These are phyloP conservation scores for Xylaria polymorpha DNA, from an alignment of 2,329 filamentous ascomycete species.

Conservation along the genomic window DNA sequence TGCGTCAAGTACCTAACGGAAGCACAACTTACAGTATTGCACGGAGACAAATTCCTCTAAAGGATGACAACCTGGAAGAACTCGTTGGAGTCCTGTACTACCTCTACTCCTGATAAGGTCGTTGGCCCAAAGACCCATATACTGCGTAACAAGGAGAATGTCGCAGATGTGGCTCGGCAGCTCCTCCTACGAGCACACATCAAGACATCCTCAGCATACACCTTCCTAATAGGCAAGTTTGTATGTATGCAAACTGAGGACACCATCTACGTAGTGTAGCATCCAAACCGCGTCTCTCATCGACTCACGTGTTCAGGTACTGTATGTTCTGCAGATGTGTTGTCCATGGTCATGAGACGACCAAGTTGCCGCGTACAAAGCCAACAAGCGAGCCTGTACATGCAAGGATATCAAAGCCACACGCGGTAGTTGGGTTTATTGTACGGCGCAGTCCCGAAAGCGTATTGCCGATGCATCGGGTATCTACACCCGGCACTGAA, in stretches of 20 bases:
- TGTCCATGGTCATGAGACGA: background rate
- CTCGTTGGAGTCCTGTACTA: background rate
- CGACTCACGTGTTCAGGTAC: background rate
- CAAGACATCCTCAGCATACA: background rate
- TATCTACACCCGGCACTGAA: background rate
- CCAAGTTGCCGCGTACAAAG: background rate
- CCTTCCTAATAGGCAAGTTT: slow-evolving; percentile 15
- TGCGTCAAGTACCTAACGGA: background rate
- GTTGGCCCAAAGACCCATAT: slow-evolving; percentile 1
- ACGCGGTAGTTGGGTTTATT: slow-evolving; percentile 9
- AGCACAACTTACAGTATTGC: background rate
- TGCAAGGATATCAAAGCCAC: slow-evolving; percentile 22
- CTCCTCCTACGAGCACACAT: slow-evolving; percentile 5
- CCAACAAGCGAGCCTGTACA: background rate
- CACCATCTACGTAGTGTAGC: background rate
- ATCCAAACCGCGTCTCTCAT: background rate
- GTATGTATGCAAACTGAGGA: no score
- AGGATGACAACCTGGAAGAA: background rate
- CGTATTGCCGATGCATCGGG: slow-evolving; percentile 22
- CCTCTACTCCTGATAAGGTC: background rate
- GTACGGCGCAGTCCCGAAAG: slow-evolving; percentile 27
- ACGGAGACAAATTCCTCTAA: background rate
- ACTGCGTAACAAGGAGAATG: slow-evolving; percentile 11
- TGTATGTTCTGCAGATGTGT: background rate
- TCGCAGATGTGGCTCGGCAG: slow-evolving; percentile 8